phyloP scores from a whole-genome alignment of 75 land plant species.

The Picea glauca region DNA sequence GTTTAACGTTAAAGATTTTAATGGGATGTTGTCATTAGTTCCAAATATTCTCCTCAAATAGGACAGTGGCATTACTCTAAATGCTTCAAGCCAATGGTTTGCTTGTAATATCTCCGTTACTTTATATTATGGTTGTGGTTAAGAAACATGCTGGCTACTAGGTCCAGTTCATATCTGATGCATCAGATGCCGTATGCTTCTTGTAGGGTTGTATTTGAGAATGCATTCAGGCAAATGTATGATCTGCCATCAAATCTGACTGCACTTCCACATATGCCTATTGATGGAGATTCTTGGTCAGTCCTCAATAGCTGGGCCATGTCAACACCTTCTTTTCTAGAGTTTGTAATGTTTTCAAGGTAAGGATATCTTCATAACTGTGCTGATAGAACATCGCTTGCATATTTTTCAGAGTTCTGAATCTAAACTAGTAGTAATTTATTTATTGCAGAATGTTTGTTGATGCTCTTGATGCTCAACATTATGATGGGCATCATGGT shows the following conservation, averaged over 20 bases:
- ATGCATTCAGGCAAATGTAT: slow-evolving; percentile 81
- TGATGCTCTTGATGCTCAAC: slow-evolving; percentile 71
- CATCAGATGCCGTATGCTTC: not conserved
- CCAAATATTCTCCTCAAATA: not conserved
- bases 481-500: slow-evolving; percentile 36
- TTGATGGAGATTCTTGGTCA: slow-evolving; percentile 80
- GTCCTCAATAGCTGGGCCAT: slow-evolving; percentile 89
- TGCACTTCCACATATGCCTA: slow-evolving; percentile 90
- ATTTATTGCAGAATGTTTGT: slow-evolving; percentile 70
- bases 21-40: slow-evolving; percentile 50
- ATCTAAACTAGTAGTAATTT: slow-evolving; percentile 4
- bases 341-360: slow-evolving; percentile 89
- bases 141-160: not conserved
- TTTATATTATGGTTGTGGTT: slow-evolving; percentile 3
- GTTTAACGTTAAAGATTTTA: not conserved
- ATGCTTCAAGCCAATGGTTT: not conserved
- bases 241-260: slow-evolving; percentile 47
- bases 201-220: slow-evolving; percentile 65
- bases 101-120: not conserved
- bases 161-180: not conserved
- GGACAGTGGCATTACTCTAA: not conserved
- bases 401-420: not conserved
- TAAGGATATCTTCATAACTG: slow-evolving; percentile 14
- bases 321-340: slow-evolving; percentile 93
- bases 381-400: not conserved